phyloP scores from a whole-genome alignment of 495 filamentous ascomycete species.

The Trichoderma parareesei region DNA sequence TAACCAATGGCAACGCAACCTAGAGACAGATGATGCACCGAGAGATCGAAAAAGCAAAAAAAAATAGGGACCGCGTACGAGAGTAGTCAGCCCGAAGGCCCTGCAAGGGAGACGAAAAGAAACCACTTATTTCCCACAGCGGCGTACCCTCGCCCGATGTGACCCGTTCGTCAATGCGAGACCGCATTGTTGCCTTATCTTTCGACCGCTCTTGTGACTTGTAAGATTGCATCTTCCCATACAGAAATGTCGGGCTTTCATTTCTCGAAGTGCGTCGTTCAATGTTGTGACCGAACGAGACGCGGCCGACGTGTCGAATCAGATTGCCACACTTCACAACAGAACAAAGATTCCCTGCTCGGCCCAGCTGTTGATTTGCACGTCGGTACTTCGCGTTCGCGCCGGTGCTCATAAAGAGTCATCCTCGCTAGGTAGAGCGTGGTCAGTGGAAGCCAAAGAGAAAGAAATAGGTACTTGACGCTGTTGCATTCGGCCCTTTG shows the following conservation, averaged over 20 bases:
- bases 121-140: no score
- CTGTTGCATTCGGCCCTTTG: slow-evolving; percentile 5
- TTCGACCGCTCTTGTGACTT: neutral
- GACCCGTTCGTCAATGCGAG: neutral
- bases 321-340: neutral
- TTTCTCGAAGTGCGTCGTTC: neutral
- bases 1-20: no score
- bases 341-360: neutral
- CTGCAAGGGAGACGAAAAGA: no score
- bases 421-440: neutral
- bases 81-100: no score
- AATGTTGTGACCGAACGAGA: neutral
- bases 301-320: neutral
- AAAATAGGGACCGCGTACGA: no score
- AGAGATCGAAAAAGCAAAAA: no score
- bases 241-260: slow-evolving; percentile 1
- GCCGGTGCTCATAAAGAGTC: neutral
- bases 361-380: neutral
- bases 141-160: no score
- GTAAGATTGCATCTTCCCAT: neutral
- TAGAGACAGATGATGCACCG: no score
- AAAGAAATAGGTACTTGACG: neutral
- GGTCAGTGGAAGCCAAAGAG: neutral
- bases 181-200: neutral
- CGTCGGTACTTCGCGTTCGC: neutral